A percentile compares a stretch with the other conserved stretches of the same genome.
Evolutionary conservation across 352 stramenopile genomes (phyloP).

Genomic region (Globisporangium carolinianum): DNA sequence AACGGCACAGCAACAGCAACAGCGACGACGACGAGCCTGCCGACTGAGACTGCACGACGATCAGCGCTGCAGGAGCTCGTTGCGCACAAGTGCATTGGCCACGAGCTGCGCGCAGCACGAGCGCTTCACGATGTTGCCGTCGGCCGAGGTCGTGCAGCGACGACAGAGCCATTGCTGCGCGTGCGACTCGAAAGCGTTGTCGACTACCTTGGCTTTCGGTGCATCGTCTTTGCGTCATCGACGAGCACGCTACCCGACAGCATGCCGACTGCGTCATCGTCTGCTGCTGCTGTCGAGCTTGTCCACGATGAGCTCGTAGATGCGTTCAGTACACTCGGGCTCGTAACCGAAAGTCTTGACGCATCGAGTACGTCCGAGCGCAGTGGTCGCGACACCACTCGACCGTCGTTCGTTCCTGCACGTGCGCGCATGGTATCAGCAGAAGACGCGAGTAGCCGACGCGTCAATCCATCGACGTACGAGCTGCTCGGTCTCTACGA

Average conservation of each 20-base stretch:
- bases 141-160: conserved; percentile 8
- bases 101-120: conserved; percentile 44
- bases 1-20: conserved; percentile 1
- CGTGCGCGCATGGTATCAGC: neutral
- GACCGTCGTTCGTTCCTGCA: conserved; percentile 1
- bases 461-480: neutral
- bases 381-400: neutral
- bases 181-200: conserved; percentile 54
- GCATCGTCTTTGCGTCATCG: conserved; percentile 33
- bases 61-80: conserved; percentile 5
- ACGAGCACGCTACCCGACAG: neutral
- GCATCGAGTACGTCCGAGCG: neutral
- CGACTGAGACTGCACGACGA: no score
- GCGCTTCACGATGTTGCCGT: conserved; percentile 18
- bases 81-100: conserved; percentile 25
- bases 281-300: neutral
- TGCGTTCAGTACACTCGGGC: conserved; percentile 22
- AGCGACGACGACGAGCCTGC: neutral
- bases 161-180: conserved; percentile 2
- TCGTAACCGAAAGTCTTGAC: conserved; percentile 27
- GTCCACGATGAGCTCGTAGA: conserved; percentile 10
- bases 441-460: no score
- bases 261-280: neutral
- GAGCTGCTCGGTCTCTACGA: conserved; percentile 24
- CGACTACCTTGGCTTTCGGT: conserved; percentile 53